A percentile compares a stretch with the other conserved stretches of the same genome.
phyloP scores from a whole-genome alignment of 805 yeast genomes.

The Schwanniomyces sp. region DNA sequence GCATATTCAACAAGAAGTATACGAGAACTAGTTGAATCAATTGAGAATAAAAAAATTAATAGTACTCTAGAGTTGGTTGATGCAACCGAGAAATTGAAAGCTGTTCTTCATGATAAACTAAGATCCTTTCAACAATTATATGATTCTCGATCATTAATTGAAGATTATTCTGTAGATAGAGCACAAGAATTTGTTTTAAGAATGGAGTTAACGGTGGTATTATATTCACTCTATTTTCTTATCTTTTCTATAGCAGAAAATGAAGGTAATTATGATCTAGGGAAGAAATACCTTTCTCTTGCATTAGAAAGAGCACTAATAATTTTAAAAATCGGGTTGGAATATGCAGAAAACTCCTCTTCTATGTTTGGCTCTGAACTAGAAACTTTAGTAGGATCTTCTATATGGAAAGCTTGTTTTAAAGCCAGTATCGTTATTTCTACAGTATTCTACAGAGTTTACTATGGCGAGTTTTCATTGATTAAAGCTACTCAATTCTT shows the following conservation, averaged over 20 bases:
- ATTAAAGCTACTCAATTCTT: conserved; percentile 1
- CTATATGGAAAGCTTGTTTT: background rate
- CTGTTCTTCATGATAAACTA: background rate
- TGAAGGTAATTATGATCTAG: conserved; percentile 41
- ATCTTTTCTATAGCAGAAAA: background rate
- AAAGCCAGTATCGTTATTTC: background rate
- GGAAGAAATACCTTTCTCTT: background rate
- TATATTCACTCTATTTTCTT: conserved; percentile 1
- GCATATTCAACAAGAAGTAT: background rate
- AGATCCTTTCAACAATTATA: conserved; percentile 4
- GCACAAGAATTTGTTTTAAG: conserved; percentile 6
- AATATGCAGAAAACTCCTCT: conserved; percentile 3
- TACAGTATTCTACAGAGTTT: conserved; percentile 1
- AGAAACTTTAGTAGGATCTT: conserved; percentile 4
- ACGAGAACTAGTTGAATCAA: background rate
- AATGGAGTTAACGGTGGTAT: conserved; percentile 1
- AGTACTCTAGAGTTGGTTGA: background rate
- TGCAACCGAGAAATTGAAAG: background rate
- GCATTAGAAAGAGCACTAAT: conserved; percentile 3
- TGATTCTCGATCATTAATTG: background rate
- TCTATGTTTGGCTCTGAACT: conserved; percentile 6
- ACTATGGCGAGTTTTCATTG: conserved; percentile 3
- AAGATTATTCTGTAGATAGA: conserved; percentile 2
- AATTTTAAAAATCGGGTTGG: background rate
- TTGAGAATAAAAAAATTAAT: background rate